phyloP scores from a whole-genome alignment of 371 early-diverging fungal genomes.

The Lichtheimia hyalospora region DNA sequence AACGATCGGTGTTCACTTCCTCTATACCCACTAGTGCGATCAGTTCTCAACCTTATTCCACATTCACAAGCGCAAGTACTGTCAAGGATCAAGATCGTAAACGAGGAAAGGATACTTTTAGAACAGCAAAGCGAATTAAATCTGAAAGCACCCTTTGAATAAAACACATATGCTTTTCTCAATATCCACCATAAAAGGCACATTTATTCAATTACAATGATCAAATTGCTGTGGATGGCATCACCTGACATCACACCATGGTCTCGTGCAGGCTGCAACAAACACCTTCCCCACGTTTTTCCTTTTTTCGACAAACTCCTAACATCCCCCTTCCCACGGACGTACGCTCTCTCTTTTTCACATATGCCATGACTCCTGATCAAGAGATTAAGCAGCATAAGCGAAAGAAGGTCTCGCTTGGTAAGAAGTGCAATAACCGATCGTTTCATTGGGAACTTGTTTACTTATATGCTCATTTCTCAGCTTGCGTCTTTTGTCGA shows the following conservation, averaged over 20 bases:
- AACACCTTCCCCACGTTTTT: no score
- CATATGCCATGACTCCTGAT: conserved; percentile 7
- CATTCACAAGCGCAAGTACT: background rate
- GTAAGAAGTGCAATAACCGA: conserved; percentile 1
- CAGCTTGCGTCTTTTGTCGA: conserved; percentile 78
- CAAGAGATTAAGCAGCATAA: conserved; percentile 10
- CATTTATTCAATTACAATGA: no score
- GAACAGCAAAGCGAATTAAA: no score
- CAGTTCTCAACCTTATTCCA: conserved; percentile 1
- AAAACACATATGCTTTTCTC: no score
- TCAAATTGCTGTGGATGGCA: no score
- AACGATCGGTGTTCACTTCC: background rate
- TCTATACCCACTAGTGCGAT: background rate
- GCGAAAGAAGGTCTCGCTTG: conserved; percentile 18
- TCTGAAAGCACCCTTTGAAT: no score
- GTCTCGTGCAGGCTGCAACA: no score
- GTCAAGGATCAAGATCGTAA: conserved; percentile 4
- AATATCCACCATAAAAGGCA: no score
- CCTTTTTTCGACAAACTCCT: no score
- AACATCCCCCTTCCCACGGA: no score
- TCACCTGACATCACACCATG: no score
- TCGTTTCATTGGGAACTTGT: background rate
- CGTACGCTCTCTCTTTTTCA: background rate
- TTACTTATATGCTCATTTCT: conserved; percentile 2
- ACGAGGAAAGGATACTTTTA: no score